Conservation (phyloP, 192 early-diverging fungal species). For the Umbelopsis sp. region DNA sequence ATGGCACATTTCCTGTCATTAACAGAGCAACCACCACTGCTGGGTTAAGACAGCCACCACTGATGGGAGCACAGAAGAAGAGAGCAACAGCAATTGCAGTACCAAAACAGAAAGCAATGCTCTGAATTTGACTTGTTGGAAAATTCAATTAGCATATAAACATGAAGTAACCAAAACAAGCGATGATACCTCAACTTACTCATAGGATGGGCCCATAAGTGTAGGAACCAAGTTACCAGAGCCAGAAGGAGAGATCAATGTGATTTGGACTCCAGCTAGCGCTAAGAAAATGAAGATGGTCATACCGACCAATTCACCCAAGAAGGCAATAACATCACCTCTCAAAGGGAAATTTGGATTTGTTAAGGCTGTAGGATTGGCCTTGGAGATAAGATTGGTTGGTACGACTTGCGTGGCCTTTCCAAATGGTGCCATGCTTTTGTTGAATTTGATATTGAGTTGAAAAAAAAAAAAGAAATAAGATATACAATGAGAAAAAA, state of each 20-base stretch:
- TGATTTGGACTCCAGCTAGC: constrained; percentile 42
- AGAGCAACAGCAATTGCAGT: constrained; percentile 46
- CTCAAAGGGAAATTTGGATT: neutral
- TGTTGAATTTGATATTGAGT: too few relatives aligned
- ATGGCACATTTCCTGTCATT: constrained; percentile 53
- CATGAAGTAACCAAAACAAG: neutral
- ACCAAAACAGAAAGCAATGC: constrained; percentile 50
- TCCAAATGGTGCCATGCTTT: too few relatives aligned
- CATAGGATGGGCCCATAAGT: neutral
- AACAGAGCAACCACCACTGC: constrained; percentile 63
- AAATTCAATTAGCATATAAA: neutral
- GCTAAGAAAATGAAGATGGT: constrained; percentile 48
- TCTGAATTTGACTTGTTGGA: constrained; percentile 32
- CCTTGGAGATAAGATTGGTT: too few relatives aligned
- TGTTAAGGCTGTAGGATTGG: too few relatives aligned
- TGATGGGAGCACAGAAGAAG: constrained; percentile 55
- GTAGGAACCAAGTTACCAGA: neutral
- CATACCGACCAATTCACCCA: constrained; percentile 47
- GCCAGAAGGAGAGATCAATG: constrained; percentile 14
- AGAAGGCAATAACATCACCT: constrained; percentile 30
- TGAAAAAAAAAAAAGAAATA: too few relatives aligned
- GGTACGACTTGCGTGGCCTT: too few relatives aligned
- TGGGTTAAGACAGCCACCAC: constrained; percentile 66
- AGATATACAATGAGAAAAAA: too few relatives aligned
- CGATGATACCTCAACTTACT: neutral